A percentile compares a stretch with the other conserved stretches of the same genome.
These are phyloP conservation scores for Gilbertella persicaria DNA, from an alignment of 371 early-diverging fungal genomes.

Conservation along the genomic window DNA sequence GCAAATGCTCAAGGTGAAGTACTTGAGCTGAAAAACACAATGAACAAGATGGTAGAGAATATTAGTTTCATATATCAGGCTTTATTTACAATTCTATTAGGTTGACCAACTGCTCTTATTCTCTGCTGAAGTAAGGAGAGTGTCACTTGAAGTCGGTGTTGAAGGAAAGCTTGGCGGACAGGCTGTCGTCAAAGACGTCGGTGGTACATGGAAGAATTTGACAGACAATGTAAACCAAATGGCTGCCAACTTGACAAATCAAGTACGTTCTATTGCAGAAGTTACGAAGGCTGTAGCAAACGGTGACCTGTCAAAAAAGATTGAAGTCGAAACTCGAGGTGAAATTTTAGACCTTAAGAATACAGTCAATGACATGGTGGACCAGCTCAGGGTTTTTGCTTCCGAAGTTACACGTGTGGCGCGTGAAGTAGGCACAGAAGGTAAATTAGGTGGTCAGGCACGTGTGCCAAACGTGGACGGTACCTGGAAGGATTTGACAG, in stretches of 20 bases:
- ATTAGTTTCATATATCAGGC: background rate
- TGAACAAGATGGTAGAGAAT: slow-evolving; percentile 43
- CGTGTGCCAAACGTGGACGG: slow-evolving; percentile 53
- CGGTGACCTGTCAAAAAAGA: slow-evolving; percentile 63
- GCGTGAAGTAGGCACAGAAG: slow-evolving; percentile 59
- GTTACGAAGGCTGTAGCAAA: slow-evolving; percentile 59
- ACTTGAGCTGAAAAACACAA: slow-evolving; percentile 48
- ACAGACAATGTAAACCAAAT: slow-evolving; percentile 59
- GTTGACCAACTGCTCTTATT: slow-evolving; percentile 29
- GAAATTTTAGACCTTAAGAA: too few relatives aligned
- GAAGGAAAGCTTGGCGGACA: too few relatives aligned
- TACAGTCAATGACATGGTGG: slow-evolving; percentile 21
- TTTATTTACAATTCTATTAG: background rate
- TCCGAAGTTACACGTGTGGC: slow-evolving; percentile 52
- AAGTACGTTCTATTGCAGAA: slow-evolving; percentile 56
- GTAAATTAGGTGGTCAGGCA: slow-evolving; percentile 44
- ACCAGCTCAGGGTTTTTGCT: slow-evolving; percentile 39
- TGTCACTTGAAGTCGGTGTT: too few relatives aligned
- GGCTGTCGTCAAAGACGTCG: too few relatives aligned
- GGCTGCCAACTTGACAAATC: slow-evolving; percentile 53
- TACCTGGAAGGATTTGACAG: slow-evolving; percentile 59
- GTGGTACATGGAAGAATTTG: slow-evolving; percentile 53
- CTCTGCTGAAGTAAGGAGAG: slow-evolving; percentile 45
- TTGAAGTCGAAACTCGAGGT: too few relatives aligned
- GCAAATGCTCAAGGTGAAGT: slow-evolving; percentile 54